Percentiles rank a stretch among this genome's conserved stretches.
Evolutionary conservation across 352 stramenopile species (phyloP).

Genomic region (Phytophthora idaei): DNA sequence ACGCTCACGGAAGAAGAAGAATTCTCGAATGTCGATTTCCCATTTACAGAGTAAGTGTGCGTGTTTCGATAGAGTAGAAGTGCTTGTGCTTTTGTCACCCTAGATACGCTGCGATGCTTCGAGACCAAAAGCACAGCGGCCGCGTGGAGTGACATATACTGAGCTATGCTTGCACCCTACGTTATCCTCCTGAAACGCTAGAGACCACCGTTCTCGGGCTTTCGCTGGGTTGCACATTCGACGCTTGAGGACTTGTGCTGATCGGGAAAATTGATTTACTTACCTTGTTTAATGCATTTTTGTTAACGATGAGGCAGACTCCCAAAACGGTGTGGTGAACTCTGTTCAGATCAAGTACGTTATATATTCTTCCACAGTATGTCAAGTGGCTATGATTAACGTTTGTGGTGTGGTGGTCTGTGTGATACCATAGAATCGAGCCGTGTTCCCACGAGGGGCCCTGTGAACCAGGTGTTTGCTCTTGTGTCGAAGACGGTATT

Average conservation of each 20-base stretch:
- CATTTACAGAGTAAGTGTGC: conserved; percentile 72
- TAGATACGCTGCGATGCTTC: conserved; percentile 64
- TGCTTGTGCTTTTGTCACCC: conserved; percentile 44
- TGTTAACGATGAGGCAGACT: conserved; percentile 31
- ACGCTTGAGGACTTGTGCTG: background rate
- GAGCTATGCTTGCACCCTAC: conserved; percentile 22
- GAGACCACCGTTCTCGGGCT: conserved; percentile 30
- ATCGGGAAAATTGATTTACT: conserved; percentile 4
- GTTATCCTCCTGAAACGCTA: conserved; percentile 40
- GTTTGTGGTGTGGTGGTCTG: background rate
- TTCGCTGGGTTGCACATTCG: conserved; percentile 35
- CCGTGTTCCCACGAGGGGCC: conserved; percentile 87
- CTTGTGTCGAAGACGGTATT: conserved; percentile 82
- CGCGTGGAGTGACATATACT: conserved; percentile 62
- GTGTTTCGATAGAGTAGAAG: conserved; percentile 4
- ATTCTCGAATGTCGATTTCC: conserved; percentile 60
- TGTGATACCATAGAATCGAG: conserved; percentile 55
- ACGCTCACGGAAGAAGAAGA: conserved; percentile 64
- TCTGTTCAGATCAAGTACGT: conserved; percentile 61
- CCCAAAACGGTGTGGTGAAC: conserved; percentile 48
- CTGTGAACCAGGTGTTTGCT: conserved; percentile 87
- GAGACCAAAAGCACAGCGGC: conserved; percentile 41
- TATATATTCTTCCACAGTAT: background rate
- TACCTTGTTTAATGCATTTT: conserved; percentile 3
- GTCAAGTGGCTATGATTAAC: background rate